Base-by-base conservation (phyloP, 805 yeast genomes). In the Ogataea zsoltii region DNA sequence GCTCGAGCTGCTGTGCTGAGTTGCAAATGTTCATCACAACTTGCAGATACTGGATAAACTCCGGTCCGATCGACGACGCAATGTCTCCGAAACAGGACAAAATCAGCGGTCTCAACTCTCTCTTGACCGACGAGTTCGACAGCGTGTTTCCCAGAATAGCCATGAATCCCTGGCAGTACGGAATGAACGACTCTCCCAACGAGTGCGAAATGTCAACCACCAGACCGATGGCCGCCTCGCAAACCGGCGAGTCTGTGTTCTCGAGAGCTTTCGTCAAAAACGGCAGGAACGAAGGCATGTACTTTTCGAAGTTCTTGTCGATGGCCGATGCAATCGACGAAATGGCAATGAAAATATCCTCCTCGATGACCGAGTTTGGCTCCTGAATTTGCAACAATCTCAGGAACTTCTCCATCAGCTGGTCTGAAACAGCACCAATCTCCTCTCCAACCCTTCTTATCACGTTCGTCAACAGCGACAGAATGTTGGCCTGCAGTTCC, bases 181-280 rank as follows among this genome's bases (percentile, higher is more conserved):
- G 88, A 47, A 77, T 76, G 54, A 91, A 80, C 21, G 74, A 75
- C 18, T 74, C 76, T 26, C 95, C 96, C 42, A 94, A 75, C 0
- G 97, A 88, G 61, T 90, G 96, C 9, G 95, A 80, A 55, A 92
- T 83, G 69, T 94, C 99, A 15, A 97, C 97, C 48, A 94, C 90
- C 41, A 94, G 77, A 3, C 99, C 98, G 46, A 94, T 90, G 3
- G 98, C 96, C 4, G 96, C 88, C 51, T 79, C 79, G 60, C 96
- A 85, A 10, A 88, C 82, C 31, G 91, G 86, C 4, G 89, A 82
- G 31, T 88, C 96, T 7, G 86, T 81, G 66, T 90, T 91, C 56
- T 80, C 78, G 50, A 94, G 74, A 0, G 96, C 96, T 50, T 76
- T 75, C 14, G 82, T 80, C 63, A 94, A 75, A 64, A 75, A 91